phyloP scores from a whole-genome alignment of 2,329 filamentous ascomycete species.

The Penicillium sp. region DNA sequence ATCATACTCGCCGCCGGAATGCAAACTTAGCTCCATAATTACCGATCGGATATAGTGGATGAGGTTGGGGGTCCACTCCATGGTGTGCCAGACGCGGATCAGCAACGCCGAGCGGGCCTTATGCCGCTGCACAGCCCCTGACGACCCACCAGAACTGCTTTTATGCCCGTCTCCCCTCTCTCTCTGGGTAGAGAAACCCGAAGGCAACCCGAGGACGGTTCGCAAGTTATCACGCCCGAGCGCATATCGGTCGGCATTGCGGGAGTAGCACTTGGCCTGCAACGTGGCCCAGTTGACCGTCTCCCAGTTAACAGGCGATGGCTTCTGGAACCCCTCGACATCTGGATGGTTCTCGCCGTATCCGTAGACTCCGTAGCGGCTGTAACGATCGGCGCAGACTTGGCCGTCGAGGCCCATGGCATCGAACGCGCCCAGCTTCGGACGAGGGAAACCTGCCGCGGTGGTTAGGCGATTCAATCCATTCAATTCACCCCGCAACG shows the following conservation, averaged over 20 bases:
- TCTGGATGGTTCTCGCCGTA: conserved; percentile 2
- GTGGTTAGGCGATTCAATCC: not conserved
- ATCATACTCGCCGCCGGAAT: conserved; percentile 3
- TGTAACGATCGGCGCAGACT: conserved; percentile 6
- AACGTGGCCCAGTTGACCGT: conserved; percentile 5
- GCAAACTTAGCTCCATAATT: conserved; percentile 6
- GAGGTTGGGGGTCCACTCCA: conserved; percentile 5
- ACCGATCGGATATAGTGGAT: conserved; percentile 4
- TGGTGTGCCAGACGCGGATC: conserved; percentile 1
- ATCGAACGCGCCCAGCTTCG: conserved; percentile 3
- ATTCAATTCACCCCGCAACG: not conserved
- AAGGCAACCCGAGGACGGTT: not conserved
- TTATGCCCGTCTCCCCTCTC: too few species aligned
- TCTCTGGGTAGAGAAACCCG: too few species aligned
- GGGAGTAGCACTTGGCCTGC: conserved; percentile 6
- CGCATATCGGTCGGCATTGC: conserved; percentile 3
- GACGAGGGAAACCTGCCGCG: conserved; percentile 1
- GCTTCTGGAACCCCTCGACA: too few species aligned
- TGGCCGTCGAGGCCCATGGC: conserved; percentile 1
- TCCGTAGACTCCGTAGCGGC: conserved; percentile 5
- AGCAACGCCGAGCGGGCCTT: conserved; percentile 4
- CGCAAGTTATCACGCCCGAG: not conserved
- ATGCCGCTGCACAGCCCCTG: too few species aligned
- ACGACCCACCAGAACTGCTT: too few species aligned
- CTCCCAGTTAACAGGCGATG: conserved; percentile 3